Base-by-base conservation (phyloP, 306 rosid species). In the Begonia fuchsioides region DNA sequence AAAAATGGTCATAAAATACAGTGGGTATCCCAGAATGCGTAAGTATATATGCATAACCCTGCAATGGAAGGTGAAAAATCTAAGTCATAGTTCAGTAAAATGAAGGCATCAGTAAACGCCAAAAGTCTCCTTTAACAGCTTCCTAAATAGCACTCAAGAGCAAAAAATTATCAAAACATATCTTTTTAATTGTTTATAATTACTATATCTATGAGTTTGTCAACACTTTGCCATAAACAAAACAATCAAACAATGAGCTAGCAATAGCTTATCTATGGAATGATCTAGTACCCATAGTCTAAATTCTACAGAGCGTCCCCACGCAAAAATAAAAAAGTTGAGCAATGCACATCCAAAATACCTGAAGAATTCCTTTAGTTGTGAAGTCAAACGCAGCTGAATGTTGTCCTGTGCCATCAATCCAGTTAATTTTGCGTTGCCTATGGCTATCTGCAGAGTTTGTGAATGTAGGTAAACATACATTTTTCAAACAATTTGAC, bases 281-380 rank as follows among this genome's bases (percentile, higher is more conserved):
- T 11, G 45, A 41, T 41, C 45, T 1, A n/a, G 14, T n/a, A n/a
- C 12, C 45, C 45, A 41, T 41, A 10, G 45, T n/a, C 45, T 3
- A 1, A 0, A 41, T 41, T 41, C 45, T n/a, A 41, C 6, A 41
- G 14, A 2, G 45, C 3, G 45, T 41, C 14, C 45, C 45, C 0
- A 49, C 20, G 13, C 41, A 44, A 55, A 52, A 44, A 41, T 41
- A 41, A 26, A 26, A 26, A 26, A 26, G 35, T 8, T 26, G 35
- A 26, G 35, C 35, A 4, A 26, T 26, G 35, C 45, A 41, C 14
- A 10, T 11, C 12, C 45, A 11, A n/a, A 11, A 43, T 66, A 88
- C 95, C 97, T 88, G 97, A 47, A 84, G 93, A 66, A 88, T 66
- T 54, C 97, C 97, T 72, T 88, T 88, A n/a, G 93, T 81, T 52